Conservation (phyloP, 169 alveolate species). For the Eimeria sp. region DNA sequence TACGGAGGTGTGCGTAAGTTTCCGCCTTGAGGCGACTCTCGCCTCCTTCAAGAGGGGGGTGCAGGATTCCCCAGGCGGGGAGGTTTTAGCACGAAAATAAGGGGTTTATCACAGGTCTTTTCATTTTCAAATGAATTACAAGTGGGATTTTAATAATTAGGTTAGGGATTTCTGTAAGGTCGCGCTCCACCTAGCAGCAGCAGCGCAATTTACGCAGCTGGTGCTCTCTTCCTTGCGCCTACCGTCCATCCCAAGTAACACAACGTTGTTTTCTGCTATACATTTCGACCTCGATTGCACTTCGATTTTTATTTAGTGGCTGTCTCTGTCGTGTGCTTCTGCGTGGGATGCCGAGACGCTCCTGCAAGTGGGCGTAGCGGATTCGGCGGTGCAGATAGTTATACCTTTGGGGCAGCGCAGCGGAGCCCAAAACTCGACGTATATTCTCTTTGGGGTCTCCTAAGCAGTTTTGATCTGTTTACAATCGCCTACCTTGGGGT, state of each 20-base stretch:
- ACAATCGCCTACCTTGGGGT: neutral
- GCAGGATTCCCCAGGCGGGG: constrained; percentile 37
- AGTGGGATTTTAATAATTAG: neutral
- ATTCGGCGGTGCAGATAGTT: constrained; percentile 26
- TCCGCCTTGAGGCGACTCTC: constrained; percentile 53
- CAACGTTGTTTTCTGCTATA: neutral
- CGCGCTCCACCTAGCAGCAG: constrained; percentile 59
- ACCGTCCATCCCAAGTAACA: neutral
- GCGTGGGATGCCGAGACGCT: neutral
- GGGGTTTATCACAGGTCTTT: constrained; percentile 32
- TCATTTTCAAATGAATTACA: neutral
- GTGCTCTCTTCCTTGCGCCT: constrained; percentile 56
- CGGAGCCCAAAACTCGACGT: neutral
- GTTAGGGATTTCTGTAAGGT: constrained; percentile 29
- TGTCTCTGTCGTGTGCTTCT: neutral
- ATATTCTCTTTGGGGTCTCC: constrained; percentile 13
- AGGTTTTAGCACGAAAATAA: neutral
- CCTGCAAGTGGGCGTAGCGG: constrained; percentile 33
- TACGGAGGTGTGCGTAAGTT: constrained; percentile 6
- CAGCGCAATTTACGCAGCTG: constrained; percentile 24
- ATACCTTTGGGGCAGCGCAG: neutral
- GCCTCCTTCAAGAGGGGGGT: constrained; percentile 47
- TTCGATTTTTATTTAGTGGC: constrained; percentile 25
- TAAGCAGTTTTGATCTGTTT: constrained; percentile 2
- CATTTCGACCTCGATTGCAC: neutral